phyloP scores from a whole-genome alignment of 2,329 filamentous ascomycete species.

The Aphanocladium album region DNA sequence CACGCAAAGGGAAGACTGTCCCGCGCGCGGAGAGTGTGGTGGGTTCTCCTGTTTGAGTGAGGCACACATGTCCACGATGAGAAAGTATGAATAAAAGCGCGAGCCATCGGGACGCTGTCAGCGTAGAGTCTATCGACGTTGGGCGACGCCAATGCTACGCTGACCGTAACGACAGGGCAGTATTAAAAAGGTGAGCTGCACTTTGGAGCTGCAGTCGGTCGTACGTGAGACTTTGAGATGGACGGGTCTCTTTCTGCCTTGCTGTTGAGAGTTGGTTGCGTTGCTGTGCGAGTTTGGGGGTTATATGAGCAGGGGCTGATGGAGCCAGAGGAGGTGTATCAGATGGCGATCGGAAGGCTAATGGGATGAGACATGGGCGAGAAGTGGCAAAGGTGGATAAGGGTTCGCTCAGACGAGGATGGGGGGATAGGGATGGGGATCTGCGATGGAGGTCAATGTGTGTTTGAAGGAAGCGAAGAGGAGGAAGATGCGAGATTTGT shows the following conservation, averaged over 20 bases:
- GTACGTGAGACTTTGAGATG: not conserved
- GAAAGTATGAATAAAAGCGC: too few species aligned
- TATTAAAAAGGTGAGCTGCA: not conserved
- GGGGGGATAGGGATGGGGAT: not conserved
- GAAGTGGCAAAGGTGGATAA: not conserved
- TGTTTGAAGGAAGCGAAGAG: too few species aligned
- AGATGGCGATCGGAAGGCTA: not conserved
- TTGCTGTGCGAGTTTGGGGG: not conserved
- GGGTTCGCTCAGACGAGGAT: not conserved
- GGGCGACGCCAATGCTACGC: not conserved
- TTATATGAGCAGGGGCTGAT: slow-evolving; percentile 7
- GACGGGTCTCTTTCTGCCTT: too few species aligned
- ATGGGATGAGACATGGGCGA: slow-evolving; percentile 6
- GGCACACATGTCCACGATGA: too few species aligned
- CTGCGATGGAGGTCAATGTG: not conserved
- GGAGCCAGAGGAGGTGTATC: not conserved
- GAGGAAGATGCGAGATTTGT: too few species aligned
- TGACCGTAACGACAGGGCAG: not conserved
- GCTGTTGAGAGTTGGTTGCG: not conserved
- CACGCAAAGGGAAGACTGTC: not conserved
- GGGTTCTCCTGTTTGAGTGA: not conserved
- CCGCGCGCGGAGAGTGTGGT: not conserved
- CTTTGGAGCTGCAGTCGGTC: too few species aligned
- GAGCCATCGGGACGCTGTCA: too few species aligned
- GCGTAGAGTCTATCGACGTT: too few species aligned